These are phyloP conservation scores for Nasturtium officinale DNA, from an alignment of 345 rosid species.

Conservation along the genomic window DNA sequence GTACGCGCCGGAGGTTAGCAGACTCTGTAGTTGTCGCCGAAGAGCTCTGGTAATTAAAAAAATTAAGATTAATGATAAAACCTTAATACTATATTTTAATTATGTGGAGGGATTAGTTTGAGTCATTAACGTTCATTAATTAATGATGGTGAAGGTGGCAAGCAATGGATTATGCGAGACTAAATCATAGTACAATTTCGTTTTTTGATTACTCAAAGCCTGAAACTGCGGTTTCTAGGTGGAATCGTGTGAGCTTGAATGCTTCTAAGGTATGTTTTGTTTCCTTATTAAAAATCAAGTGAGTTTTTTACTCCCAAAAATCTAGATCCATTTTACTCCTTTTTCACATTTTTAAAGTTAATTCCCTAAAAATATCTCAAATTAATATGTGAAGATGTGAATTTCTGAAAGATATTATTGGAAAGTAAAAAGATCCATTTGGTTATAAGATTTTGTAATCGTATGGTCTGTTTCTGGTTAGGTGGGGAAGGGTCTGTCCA, in stretches of 20 bases:
- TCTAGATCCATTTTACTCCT: not conserved
- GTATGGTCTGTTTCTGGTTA: conserved; percentile 40
- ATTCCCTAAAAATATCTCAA: not conserved
- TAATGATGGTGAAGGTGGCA: conserved; percentile 63
- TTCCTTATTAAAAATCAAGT: not conserved
- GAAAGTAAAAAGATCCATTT: not conserved
- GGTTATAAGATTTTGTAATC: conserved; percentile 3
- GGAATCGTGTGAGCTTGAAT: conserved; percentile 72
- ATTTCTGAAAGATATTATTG: conserved; percentile 4
- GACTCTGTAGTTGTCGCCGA: conserved; percentile 91
- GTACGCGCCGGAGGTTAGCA: conserved; percentile 86
- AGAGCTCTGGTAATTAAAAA: conserved; percentile 66
- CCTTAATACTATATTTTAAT: not conserved
- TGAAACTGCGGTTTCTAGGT: conserved; percentile 71
- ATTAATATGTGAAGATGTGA: not conserved
- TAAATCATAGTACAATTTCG: conserved; percentile 76
- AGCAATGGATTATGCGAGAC: conserved; percentile 74
- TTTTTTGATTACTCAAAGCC: conserved; percentile 73
- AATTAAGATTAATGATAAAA: not conserved
- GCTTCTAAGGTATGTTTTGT: conserved; percentile 67
- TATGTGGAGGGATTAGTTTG: not conserved
- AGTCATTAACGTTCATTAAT: conserved; percentile 10
- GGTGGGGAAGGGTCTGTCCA: conserved; percentile 77
- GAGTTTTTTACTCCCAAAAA: not conserved
- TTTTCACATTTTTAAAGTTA: not conserved